Evolutionary conservation across 2,329 filamentous ascomycete genomes (phyloP), one percentile per base, ranked within the genome.

Genomic region (Thielaviopsis populi): DNA sequence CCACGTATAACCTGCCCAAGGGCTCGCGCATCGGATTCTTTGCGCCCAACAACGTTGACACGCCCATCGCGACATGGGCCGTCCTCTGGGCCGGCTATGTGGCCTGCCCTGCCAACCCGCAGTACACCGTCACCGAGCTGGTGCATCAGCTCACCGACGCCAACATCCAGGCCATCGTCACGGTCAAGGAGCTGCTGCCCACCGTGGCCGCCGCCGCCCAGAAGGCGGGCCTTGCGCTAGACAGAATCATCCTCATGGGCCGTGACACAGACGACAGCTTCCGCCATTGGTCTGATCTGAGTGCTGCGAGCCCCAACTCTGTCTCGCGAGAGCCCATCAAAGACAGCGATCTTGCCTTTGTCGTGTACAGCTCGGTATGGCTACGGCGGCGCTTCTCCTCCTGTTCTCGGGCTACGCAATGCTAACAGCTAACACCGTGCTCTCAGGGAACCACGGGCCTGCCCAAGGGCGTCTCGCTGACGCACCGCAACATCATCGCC

Each of bases 391-490:
- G 19, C n/a, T 11, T 7, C 48, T 22, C 22, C 27, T 8, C 15
- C 2, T 17, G 3, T 30, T 15, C n/a, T 15, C 7, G 41, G 10
- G 17, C 24, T 1, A 37, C 10, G 6, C 27, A 37, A 42, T 53
- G 48, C 59, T 40, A 37, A 6, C 33, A 15, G 19, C 37, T 64
- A 46, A 33, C 27, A 56, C 30, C 19, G 8, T 19, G 24, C 53
- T 54, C 11, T 11, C 59, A 75, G 72, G 92, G 92, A 7, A 97
- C 92, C 0, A 96, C 92, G 0, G 92, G 92, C 1, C 76, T 91
- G 61, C 91, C 92, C 0, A 97, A 97, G 74, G 92, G 91, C 17
- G 92, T 96, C 15, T 88, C 89, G 82, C 78, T 96, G 40, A 87
- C 84, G 7, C 92, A 97, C 74, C 74, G 76, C 68, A 96, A 96